Percentiles rank a stretch among this genome's conserved stretches.
phyloP scores from a whole-genome alignment of 225 moss, liverwort and hornwort genomes.

The Pleurozium schreberi region DNA sequence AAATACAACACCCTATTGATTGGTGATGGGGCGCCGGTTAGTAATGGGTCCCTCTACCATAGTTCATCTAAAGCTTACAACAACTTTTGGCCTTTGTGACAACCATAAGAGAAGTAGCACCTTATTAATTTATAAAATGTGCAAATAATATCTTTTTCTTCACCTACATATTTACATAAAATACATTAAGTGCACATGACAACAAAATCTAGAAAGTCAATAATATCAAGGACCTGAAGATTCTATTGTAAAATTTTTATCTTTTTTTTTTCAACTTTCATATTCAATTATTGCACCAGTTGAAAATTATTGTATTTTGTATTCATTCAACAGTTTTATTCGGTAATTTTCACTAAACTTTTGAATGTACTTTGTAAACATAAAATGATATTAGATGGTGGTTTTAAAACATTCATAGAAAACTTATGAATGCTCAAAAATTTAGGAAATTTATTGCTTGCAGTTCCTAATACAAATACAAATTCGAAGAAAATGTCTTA shows the following conservation, averaged over 20 bases:
- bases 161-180: neutral
- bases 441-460: neutral
- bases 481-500: neutral
- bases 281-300: neutral
- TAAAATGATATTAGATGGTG: too few species aligned
- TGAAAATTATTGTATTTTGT: neutral
- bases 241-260: neutral
- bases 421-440: neutral
- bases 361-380: neutral
- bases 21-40: too few species aligned
- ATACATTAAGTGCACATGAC: neutral
- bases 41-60: too few species aligned
- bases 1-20: too few species aligned
- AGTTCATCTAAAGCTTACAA: too few species aligned
- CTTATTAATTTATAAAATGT: neutral
- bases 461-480: neutral
- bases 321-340: too few species aligned
- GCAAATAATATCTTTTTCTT: neutral
- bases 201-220: neutral
- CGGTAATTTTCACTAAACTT: neutral
- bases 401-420: neutral
- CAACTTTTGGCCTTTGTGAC: too few species aligned
- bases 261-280: neutral
- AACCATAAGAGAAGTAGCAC: too few species aligned
- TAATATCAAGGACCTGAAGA: neutral